Evolutionary conservation across 1,139 yeast genomes (phyloP), one percentile per base, ranked within the genome.

Genomic region (Yamadazyma atmosphaerica): DNA sequence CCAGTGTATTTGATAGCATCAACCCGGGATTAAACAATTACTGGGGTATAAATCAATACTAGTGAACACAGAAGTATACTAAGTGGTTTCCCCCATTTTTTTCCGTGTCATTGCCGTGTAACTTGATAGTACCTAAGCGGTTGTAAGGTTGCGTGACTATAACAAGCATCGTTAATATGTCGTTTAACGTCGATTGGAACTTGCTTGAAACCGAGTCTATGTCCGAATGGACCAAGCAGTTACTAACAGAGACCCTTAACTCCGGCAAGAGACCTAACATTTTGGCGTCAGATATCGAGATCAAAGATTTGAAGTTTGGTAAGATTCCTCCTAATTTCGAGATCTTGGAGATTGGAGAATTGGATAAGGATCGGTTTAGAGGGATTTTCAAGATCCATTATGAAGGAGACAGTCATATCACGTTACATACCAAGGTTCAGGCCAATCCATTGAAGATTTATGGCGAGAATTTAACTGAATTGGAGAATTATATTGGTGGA

Each of bases 351-450:
- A 84, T 87, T 47, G 96, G 96, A 2, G 96, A 87, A 56, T 63
- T 88, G 35, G 95, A 84, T 10, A 74, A 71, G 24, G 95, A 87
- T 59, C 64, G 88, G 45, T 88, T 87, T 54, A 69, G 95, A 41
- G 96, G 96, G 1, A 87, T 87, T 23, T 88, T 87, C 68, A 86
- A 87, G 55, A 77, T 87, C 46, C 81, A 79, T 48, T 87, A 88
- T 56, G 69, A 73, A 37, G 96, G 96, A 3, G 89, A 86, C 56
- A 89, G 90, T 21, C 81, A 81, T 40, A 77, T 87, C 40, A 85
- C 94, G 1, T 69, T 87, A 40, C 86, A 83, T 39, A 88, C 96
- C 1, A 81, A 84, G 42, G 89, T 88, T 9, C 89, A 86, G 59
- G 95, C 95, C 1, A 87, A 87, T 58, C 86, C 94, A 2, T 67